Evolutionary conservation across 2,329 filamentous ascomycete species (phyloP), one percentile per base, ranked within the genome.

Genomic region (Sordariomycetes sp.): DNA sequence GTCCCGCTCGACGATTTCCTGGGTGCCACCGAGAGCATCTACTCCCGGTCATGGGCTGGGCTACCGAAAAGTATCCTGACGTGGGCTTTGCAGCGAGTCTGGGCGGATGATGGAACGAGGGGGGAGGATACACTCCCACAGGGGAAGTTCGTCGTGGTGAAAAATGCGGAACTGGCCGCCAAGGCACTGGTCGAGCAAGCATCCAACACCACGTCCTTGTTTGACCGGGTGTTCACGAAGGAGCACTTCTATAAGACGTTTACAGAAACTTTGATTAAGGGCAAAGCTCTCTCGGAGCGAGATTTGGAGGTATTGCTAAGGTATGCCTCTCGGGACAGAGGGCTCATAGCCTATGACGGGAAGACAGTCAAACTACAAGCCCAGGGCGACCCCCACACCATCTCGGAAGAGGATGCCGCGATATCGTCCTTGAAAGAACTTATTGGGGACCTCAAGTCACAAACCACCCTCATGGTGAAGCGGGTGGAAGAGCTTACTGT

Each of bases 341-440:
- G 74, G 7, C 64, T 78, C 46, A 72, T 85, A 37, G 76, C 73
- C 55, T 84, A 78, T 64, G 85, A 90, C 65, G 82, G 81, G 4
- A 72, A 83, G 62, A 89, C 85, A 0, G 79, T 99, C 64, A 92
- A 89, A 68, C 86, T 97, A 69, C 87, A 82, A 64, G 71, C 72
- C 0, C 68, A 79, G 0, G 74, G 76, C 3, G 20, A 24, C 46
- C 18, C 22, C 8, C 46, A 24, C 1, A 64, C 65, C 0, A 86
- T 97, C 62, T 89, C 88, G 1, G 76, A 85, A 59, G 87, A 95
- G 65, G 94, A 99, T 72, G 76, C 78, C 4, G 88, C 89, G 1
- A 89, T 97, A 61, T 91, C 91, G 1, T 88, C 88, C 20, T 81
- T 99, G 11, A 93, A 92, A 66, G 83, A 88, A 28, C 79, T 96